Percentiles rank a stretch among this genome's conserved stretches.
phyloP scores from a whole-genome alignment of 805 yeast genomes.

The Torulaspora quercuum region DNA sequence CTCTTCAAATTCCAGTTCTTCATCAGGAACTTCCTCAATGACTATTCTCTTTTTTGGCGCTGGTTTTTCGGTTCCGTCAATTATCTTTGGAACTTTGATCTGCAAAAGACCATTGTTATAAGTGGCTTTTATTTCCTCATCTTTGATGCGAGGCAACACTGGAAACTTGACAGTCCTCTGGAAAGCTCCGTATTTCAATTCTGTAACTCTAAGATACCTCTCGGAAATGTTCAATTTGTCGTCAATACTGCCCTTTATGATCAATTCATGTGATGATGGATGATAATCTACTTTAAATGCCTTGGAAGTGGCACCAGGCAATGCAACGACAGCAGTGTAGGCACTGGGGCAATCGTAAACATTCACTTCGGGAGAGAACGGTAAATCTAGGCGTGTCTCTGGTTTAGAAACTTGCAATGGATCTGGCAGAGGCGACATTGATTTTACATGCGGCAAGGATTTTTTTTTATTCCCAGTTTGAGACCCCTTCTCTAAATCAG shows the following conservation, averaged over 20 bases:
- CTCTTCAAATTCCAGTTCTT: slow-evolving; percentile 43
- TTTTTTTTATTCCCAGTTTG: slow-evolving; percentile 10
- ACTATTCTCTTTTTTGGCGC: slow-evolving; percentile 45
- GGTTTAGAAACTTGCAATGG: slow-evolving; percentile 48
- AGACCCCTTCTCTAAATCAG: slow-evolving; percentile 2
- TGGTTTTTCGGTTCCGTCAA: slow-evolving; percentile 32
- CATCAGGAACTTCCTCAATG: slow-evolving; percentile 50
- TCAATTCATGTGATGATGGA: slow-evolving; percentile 52
- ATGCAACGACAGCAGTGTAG: slow-evolving; percentile 48
- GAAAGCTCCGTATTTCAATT: slow-evolving; percentile 54
- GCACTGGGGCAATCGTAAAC: slow-evolving; percentile 49
- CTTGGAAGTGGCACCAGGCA: slow-evolving; percentile 57
- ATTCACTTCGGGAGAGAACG: slow-evolving; percentile 58
- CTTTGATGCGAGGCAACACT: slow-evolving; percentile 48
- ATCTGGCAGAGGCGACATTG: slow-evolving; percentile 38
- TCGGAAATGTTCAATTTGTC: slow-evolving; percentile 41
- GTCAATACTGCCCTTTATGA: slow-evolving; percentile 49
- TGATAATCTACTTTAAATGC: slow-evolving; percentile 57
- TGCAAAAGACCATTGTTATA: slow-evolving; percentile 54
- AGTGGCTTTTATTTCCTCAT: slow-evolving; percentile 52
- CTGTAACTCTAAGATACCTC: slow-evolving; percentile 45
- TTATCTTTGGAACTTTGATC: slow-evolving; percentile 47
- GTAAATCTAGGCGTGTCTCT: slow-evolving; percentile 40
- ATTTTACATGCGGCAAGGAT: slow-evolving; percentile 25
- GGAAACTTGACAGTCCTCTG: slow-evolving; percentile 58